phyloP scores from a whole-genome alignment of 305 asterid species.

The Fraxinus dipetala region DNA sequence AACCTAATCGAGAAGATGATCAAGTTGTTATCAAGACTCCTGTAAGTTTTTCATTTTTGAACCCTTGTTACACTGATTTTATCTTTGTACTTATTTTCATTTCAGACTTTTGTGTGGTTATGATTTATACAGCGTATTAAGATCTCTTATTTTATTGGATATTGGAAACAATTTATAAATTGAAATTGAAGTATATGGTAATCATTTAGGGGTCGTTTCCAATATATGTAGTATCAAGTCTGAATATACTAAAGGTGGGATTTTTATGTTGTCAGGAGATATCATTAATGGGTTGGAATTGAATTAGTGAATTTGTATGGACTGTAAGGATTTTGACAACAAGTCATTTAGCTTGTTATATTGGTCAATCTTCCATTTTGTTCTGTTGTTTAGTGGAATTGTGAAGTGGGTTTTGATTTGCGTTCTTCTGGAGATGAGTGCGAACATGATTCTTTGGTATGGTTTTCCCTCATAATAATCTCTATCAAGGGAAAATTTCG shows the following conservation, averaged over 20 bases:
- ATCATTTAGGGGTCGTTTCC: constrained; percentile 12
- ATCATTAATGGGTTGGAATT: neutral
- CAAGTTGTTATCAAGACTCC: constrained; percentile 62
- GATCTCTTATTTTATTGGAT: neutral
- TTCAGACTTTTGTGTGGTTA: neutral
- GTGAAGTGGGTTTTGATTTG: constrained; percentile 12
- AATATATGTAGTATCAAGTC: constrained; percentile 12
- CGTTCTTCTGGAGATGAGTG: constrained; percentile 3
- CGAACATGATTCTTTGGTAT: neutral
- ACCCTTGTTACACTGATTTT: neutral
- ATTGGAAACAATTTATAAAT: constrained; percentile 9
- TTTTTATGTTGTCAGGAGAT: constrained; percentile 4
- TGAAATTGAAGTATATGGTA: constrained; percentile 1
- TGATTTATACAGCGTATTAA: neutral
- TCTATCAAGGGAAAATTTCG: neutral
- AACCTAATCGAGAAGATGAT: constrained; percentile 38
- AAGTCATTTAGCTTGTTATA: constrained; percentile 13
- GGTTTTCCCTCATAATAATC: neutral
- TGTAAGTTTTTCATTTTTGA: constrained; percentile 35
- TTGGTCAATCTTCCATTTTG: neutral
- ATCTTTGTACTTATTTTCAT: neutral
- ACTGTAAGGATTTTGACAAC: neutral
- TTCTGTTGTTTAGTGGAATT: constrained; percentile 16
- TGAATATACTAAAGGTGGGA: neutral
- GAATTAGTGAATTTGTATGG: neutral